Evolutionary conservation across 805 yeast genomes (phyloP), one percentile per base, ranked within the genome.

Genomic region (Scheffersomyces lignosus): DNA sequence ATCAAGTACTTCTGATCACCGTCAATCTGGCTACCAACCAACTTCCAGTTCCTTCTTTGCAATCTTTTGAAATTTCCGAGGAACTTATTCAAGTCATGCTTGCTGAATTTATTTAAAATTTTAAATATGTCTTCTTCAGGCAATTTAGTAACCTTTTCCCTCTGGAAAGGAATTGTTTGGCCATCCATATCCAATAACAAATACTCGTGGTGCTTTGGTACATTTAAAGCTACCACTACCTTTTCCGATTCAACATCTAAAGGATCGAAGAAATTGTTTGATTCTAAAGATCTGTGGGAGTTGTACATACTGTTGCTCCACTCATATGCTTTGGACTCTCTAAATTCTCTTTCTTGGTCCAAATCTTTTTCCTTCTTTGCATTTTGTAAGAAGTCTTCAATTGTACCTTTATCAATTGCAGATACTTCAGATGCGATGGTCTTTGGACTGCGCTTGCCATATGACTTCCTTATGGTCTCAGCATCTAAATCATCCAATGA

Each of bases 321-420:
- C 36, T 78, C 82, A 41, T 62, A 77, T 0, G 83, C 80, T 27
- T 68, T 66, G 26, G 62, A 51, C 31, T 72, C 73, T 25, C 79
- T 67, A 48, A 75, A 77, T 27, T 62, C 49, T 26, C 62, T 62
- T 39, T 75, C 76, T 25, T 70, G 71, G 22, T 62, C 63, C 14
- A 45, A 32, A 15, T 69, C 70, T 37, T 62, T 64, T 14, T 60
- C 58, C 13, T 52, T 52, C 40, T 75, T 74, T 3, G 80, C 73
- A 5, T 62, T 55, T 29, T 62, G 53, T 25, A 80, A 58, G 34
- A 70, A 75, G 0, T 41, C 44, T 45, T 77, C 75, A 15, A 79
- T 43, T 5, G 45, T 29, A 13, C 27, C 9, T 29, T 15, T 35
- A 12, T 24, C 29, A 15, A 31, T 20, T 10, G 24, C 24, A 20